phyloP scores from a whole-genome alignment of 1,139 yeast genomes.

The Candida tropicalis region DNA sequence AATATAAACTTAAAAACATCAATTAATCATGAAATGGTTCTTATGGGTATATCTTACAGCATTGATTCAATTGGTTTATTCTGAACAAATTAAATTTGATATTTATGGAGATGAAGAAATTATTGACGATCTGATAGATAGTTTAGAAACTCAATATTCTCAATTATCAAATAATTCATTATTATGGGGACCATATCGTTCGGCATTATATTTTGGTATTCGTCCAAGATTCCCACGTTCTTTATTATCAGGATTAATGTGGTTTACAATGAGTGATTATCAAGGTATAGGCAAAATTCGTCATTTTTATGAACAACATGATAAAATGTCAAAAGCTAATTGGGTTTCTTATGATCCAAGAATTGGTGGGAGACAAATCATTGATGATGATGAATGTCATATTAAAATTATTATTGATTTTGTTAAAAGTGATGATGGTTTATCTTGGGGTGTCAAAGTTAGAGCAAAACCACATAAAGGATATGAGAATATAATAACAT shows the following conservation, averaged over 20 bases:
- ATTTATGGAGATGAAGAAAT: slow-evolving; percentile 10
- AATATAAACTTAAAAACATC: too few relatives aligned
- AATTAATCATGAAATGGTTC: slow-evolving; percentile 8
- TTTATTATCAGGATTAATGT: slow-evolving; percentile 79
- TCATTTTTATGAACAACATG: slow-evolving; percentile 78
- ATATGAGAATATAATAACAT: slow-evolving; percentile 50
- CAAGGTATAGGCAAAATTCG: slow-evolving; percentile 64
- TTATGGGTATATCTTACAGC: slow-evolving; percentile 4
- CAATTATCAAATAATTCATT: slow-evolving; percentile 37
- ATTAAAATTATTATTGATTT: slow-evolving; percentile 70
- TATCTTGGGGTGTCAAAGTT: slow-evolving; percentile 76
- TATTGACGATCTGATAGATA: background rate
- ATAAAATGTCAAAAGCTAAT: slow-evolving; percentile 73
- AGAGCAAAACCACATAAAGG: slow-evolving; percentile 62
- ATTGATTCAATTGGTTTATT: slow-evolving; percentile 5
- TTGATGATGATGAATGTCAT: slow-evolving; percentile 67
- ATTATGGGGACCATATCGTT: slow-evolving; percentile 91
- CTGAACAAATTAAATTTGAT: slow-evolving; percentile 15
- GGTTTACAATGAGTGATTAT: slow-evolving; percentile 74
- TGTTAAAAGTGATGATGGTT: slow-evolving; percentile 71
- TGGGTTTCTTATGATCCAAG: slow-evolving; percentile 91
- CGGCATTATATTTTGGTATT: slow-evolving; percentile 83
- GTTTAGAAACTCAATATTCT: slow-evolving; percentile 21
- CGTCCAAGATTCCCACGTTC: slow-evolving; percentile 82
- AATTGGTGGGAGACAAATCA: slow-evolving; percentile 78